Base-by-base conservation (phyloP, 805 yeast species). In the Sugiyamaella smithiae region DNA sequence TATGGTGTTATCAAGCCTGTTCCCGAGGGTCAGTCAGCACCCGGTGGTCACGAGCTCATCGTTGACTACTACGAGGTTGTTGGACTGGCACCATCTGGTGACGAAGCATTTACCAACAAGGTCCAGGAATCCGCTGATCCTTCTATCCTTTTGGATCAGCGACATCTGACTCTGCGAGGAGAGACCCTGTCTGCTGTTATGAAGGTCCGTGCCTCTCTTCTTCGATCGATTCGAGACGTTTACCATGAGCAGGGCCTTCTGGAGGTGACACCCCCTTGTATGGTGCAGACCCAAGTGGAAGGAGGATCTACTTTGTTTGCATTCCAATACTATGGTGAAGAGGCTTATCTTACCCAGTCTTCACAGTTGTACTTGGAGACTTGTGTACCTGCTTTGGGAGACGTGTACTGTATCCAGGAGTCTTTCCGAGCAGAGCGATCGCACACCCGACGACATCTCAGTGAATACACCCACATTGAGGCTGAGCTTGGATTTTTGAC, bases 211-310 rank as follows among this genome's bases (percentile, higher is more conserved):
- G 93, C 97, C 33, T 73, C 81, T 32, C 76, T 89, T 48, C 71
- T 93, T 60, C 73, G 73, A 45, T 71, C 93, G 33, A 69, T 93
- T 59, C 82, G 99, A 73, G 76, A 81, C 57, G 85, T 85, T 51
- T 91, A 78, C 66, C 73, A 67, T 20, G 93, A 88, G 63, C 88
- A 84, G 71, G 77, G 80, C 28, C 64, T 90, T 45, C 72, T 81
- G 26, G 99, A 93, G 76, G 97, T 95, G 52, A 93, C 98, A 33
- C 97, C 99, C 40, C 99, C 99, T 64, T 90, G 98, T 72, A 93
- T 93, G 98, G 99, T 93, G 49, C 99, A 93, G 74, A 90, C 97
- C 33, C 98, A 93, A 75, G 99, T 93, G 52, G 99, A 93, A 74
- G 99, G 99, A 67, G 99, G 99, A 47, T 86, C 97, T 33, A 93